A percentile compares a stretch with the other conserved stretches of the same genome.
Evolutionary conservation across 768 basidiomycete species (phyloP).

Genomic region (Leccinum rimulosum): DNA sequence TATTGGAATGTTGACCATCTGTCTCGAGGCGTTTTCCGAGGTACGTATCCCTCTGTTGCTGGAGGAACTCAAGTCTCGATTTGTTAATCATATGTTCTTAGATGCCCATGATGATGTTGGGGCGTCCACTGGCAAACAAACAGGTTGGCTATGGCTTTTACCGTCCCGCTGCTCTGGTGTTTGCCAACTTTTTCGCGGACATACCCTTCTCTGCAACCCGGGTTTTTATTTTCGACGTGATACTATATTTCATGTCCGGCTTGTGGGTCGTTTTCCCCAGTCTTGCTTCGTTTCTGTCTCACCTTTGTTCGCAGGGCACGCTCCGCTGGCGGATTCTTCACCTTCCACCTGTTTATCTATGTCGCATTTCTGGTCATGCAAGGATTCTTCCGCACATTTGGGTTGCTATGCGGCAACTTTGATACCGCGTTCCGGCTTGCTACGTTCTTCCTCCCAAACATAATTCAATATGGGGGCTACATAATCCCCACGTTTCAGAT

Average conservation of each 20-base stretch:
- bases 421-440: slow-evolving; percentile 53
- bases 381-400: slow-evolving; percentile 80
- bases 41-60: slow-evolving; percentile 32
- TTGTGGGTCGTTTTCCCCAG: slow-evolving; percentile 36
- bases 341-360: slow-evolving; percentile 67
- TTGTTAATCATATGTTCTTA: slow-evolving; percentile 19
- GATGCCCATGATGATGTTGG: slow-evolving; percentile 77
- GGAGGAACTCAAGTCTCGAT: not conserved
- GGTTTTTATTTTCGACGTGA: slow-evolving; percentile 58
- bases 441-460: slow-evolving; percentile 72
- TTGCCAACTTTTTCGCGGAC: slow-evolving; percentile 68
- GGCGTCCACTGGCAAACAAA: slow-evolving; percentile 72
- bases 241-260: slow-evolving; percentile 67
- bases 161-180: slow-evolving; percentile 58
- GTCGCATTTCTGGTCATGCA: slow-evolving; percentile 70
- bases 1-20: slow-evolving; percentile 60
- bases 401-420: slow-evolving; percentile 53
- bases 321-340: slow-evolving; percentile 44
- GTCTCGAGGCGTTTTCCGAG: slow-evolving; percentile 73
- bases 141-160: slow-evolving; percentile 68
- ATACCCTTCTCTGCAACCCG: slow-evolving; percentile 64
- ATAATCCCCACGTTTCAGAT: slow-evolving; percentile 64
- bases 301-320: slow-evolving; percentile 24
- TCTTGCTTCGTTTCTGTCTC: slow-evolving; percentile 18
- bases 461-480: slow-evolving; percentile 71